A percentile compares a stretch with the other conserved stretches of the same genome.
Conservation (phyloP, 176 grass and related monocot species). For the Carex littledalei region DNA sequence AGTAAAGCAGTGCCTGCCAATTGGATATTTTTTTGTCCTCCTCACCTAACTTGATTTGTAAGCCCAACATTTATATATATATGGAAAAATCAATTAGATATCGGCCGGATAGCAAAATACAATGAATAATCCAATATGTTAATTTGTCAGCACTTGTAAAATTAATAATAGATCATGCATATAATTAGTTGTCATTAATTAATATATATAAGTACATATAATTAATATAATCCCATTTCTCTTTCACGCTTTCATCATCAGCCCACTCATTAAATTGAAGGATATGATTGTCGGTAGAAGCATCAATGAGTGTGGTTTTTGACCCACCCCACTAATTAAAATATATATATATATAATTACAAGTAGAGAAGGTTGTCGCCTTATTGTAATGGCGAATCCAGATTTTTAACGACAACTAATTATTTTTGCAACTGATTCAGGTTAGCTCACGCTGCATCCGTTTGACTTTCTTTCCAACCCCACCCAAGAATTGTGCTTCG, state of each 20-base stretch:
- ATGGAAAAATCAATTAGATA: background rate
- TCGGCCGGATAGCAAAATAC: background rate
- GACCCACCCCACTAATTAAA: background rate
- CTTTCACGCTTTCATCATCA: background rate
- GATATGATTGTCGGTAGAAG: background rate
- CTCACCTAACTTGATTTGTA: too few species aligned
- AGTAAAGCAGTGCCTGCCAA: too few species aligned
- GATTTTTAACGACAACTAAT: too few species aligned
- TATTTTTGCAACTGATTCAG: too few species aligned
- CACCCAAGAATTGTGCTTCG: too few species aligned
- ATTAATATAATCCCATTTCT: background rate
- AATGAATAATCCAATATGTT: constrained; percentile 10
- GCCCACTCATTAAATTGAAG: background rate
- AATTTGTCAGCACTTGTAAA: background rate
- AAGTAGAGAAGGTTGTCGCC: too few species aligned
- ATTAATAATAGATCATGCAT: background rate
- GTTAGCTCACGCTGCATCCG: too few species aligned
- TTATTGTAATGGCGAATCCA: too few species aligned
- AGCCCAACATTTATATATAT: background rate
- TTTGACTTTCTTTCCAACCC: accelerated
- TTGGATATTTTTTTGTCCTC: too few species aligned
- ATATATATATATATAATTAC: too few species aligned
- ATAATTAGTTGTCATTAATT: background rate
- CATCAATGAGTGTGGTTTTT: background rate
- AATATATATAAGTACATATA: background rate